Base-by-base conservation (phyloP, 2,329 filamentous ascomycete species). In the Myriosclerotinia duriaeana region DNA sequence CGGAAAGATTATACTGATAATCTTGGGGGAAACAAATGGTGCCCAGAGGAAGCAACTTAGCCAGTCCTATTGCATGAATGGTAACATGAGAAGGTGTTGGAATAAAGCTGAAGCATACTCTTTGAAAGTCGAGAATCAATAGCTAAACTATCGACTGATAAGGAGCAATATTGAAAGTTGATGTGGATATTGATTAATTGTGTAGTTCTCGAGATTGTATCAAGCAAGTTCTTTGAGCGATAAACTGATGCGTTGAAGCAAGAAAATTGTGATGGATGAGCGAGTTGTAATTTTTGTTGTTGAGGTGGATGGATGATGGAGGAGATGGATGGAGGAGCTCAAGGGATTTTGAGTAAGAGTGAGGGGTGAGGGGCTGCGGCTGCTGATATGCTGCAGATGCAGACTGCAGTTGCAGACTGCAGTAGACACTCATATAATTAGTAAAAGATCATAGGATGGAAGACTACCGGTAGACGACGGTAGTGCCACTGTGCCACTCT, bases 51-150 rank as follows among this genome's bases (percentile, higher is more conserved):
- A 8, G 14, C 12, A 26, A 20, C 15, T 20, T 48, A 36, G 44
- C 8, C 3, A 59, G 36, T 6, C 12, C 42, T 4, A 48, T 59
- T 30, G 3, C 42, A 36, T 36, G 17, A n/a, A 34, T 36, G 17
- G 20, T 20, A 22, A 15, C 12, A 60, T 22, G 11, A 53, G 15
- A 15, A 4, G 14, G 30, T 50, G 0, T 22, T 50, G 30, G 34
- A 20, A 48, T 42, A 22, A 50, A 38, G n/a, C 5, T 50, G 30
- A 50, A 50, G 44, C 20, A 60, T 60, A 60, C 58, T 12, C 34
- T 20, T 38, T 60, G 7, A 6, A 34, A 38, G 12, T 22, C 22
- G 44, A 34, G 2, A 38, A 38, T 38, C 14, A 15, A 30, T 48
- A 59, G 56, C 42, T 22, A 50, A 20, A 60, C 20, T 36, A 36